These are phyloP conservation scores for Comarum palustre DNA, from an alignment of 306 rosid genomes.

Conservation along the genomic window DNA sequence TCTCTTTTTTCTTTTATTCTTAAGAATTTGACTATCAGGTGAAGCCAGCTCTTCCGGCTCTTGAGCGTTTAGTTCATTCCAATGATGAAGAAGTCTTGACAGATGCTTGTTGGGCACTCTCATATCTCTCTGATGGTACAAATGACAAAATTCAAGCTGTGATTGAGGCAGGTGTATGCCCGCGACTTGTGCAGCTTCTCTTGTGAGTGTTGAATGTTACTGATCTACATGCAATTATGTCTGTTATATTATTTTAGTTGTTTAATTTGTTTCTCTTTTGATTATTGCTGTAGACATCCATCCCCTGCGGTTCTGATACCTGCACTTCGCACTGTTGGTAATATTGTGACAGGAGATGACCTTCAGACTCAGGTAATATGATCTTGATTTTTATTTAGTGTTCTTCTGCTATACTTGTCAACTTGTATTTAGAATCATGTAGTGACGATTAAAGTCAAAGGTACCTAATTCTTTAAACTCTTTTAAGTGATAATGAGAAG, in stretches of 20 bases:
- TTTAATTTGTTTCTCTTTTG: background rate
- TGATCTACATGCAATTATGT: background rate
- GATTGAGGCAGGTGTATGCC: slow-evolving; percentile 78
- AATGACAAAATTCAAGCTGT: slow-evolving; percentile 95
- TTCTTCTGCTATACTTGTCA: background rate
- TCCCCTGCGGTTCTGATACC: slow-evolving; percentile 87
- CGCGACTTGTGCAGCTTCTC: slow-evolving; percentile 74
- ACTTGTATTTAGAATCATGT: background rate
- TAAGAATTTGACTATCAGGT: slow-evolving; percentile 46
- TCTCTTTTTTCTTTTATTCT: slow-evolving; percentile 2
- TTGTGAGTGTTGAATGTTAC: slow-evolving; percentile 45
- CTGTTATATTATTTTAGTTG: background rate
- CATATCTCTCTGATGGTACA: slow-evolving; percentile 87
- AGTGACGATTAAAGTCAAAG: background rate
- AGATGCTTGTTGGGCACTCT: slow-evolving; percentile 92
- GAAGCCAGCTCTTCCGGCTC: slow-evolving; percentile 85
- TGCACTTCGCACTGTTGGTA: slow-evolving; percentile 92
- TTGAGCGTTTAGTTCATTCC: slow-evolving; percentile 79
- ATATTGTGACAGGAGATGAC: slow-evolving; percentile 91
- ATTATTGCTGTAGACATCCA: slow-evolving; percentile 59
- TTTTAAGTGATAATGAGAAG: background rate
- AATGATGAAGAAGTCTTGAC: slow-evolving; percentile 91
- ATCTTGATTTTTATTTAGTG: background rate
- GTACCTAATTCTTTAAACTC: background rate
- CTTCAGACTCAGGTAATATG: slow-evolving; percentile 72